A percentile compares a stretch with the other conserved stretches of the same genome.
These are phyloP conservation scores for Myxozyma melibiosi DNA, from an alignment of 805 yeast species.

Conservation along the genomic window DNA sequence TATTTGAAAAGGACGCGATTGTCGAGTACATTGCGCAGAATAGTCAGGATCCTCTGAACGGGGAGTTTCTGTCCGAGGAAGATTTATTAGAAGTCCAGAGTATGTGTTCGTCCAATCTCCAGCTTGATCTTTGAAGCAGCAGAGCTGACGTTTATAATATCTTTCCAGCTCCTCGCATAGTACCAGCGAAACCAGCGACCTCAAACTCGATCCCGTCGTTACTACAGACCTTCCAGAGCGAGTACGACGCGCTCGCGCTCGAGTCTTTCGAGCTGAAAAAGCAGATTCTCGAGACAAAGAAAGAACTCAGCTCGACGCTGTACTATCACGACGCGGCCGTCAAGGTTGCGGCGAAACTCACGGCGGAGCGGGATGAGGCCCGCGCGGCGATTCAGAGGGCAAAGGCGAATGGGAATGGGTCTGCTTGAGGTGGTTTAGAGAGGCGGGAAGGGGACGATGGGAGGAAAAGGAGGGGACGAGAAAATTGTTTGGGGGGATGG, in stretches of 20 bases:
- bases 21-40: constrained; percentile 62
- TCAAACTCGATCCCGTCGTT: constrained; percentile 75
- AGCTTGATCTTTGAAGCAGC: background rate
- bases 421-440: too few relatives aligned
- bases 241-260: constrained; percentile 84
- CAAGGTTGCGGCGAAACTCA: constrained; percentile 73
- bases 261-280: constrained; percentile 79
- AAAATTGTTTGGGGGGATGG: background rate
- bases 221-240: constrained; percentile 74
- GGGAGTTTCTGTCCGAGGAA: constrained; percentile 57
- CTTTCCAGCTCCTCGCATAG: constrained; percentile 38
- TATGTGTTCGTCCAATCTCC: background rate
- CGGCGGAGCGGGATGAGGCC: constrained; percentile 74
- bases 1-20: constrained; percentile 68
- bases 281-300: constrained; percentile 63
- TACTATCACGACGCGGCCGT: constrained; percentile 90
- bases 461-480: too few relatives aligned
- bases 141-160: background rate
- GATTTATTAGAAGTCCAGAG: constrained; percentile 56
- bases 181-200: constrained; percentile 48
- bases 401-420: background rate
- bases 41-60: constrained; percentile 74
- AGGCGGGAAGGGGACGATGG: too few relatives aligned
- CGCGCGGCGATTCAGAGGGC: constrained; percentile 51
- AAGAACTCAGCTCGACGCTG: constrained; percentile 73